Conservation (phyloP, 2,329 filamentous ascomycete genomes). For the Cladosporium sp. region DNA sequence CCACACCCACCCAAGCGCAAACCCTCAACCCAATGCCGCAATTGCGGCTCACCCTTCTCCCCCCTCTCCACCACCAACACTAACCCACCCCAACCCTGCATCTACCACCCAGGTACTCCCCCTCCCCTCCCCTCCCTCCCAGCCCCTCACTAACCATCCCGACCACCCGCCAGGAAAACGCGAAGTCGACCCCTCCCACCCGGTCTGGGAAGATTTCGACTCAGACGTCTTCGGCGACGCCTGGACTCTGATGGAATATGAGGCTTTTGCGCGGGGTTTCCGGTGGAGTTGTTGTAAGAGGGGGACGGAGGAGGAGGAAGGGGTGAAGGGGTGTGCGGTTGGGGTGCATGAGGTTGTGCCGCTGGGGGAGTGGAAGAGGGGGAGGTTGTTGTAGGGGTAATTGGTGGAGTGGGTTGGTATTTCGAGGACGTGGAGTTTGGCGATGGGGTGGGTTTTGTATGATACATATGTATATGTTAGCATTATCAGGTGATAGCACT, state of each 20-base stretch:
- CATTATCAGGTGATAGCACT: no score
- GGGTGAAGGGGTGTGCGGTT: background rate
- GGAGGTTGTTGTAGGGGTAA: no score
- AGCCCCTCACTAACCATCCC: background rate
- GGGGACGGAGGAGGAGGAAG: background rate
- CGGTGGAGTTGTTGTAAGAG: conserved; percentile 4
- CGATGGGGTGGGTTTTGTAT: background rate
- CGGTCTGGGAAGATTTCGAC: conserved; percentile 4
- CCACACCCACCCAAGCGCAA: background rate
- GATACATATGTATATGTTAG: no score
- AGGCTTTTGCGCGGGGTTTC: background rate
- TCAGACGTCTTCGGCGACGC: conserved; percentile 1
- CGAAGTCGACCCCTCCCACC: background rate
- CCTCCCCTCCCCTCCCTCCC: background rate
- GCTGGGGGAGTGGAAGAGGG: conserved; percentile 1
- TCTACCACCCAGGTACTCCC: background rate
- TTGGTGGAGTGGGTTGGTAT: no score
- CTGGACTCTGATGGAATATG: conserved; percentile 9
- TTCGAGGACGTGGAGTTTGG: no score
- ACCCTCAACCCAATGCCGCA: background rate
- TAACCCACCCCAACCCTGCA: background rate
- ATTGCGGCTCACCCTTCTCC: background rate
- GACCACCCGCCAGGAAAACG: background rate
- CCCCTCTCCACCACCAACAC: background rate
- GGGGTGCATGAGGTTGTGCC: conserved; percentile 7